Base-by-base conservation (phyloP, 768 basidiomycete species). In the Mycena capillaripes region DNA sequence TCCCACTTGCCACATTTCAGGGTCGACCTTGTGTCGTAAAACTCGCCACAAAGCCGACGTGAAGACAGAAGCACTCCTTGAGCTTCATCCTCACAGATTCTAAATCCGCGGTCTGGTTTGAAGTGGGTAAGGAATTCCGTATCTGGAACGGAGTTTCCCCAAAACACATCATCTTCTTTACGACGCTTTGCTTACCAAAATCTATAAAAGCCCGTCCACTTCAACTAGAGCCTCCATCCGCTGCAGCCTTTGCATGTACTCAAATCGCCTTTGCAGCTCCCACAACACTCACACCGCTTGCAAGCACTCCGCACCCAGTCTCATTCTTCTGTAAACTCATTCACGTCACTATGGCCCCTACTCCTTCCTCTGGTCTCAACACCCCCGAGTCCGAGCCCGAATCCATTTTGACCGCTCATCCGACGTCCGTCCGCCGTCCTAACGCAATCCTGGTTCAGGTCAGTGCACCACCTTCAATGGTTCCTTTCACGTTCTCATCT, bases 211-310 rank as follows among this genome's bases (percentile, higher is more conserved):
- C 48, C 7, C 6, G 48, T 19, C 2, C 25, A 1, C 12, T 3
- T 0, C 32, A 1, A n/a, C 48, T n/a, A 11, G 0, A 36, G 36
- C 48, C 21, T 32, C 48, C 36, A 27, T 52, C 4, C 2, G 4
- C 23, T 86, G 81, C 85, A 83, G 78, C 78, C 81, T 76, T 86
- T 95, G 93, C 89, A 97, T 96, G 96, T 97, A 92, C 94, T 95
- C 94, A 75, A 97, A 97, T 93, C 92, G 92, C 83, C 93, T 97
- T 77, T 91, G 92, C 83, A 94, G 93, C 83, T 86, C 90, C 76
- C 95, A 97, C 86, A 97, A 97, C 86, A 88, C 89, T 78, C 89
- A 93, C 86, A 89, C 94, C 90, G 95, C 95, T 86, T 82, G 79
- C 80, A 96, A 94, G 81, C 96, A 97, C 88, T 91, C 92, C 76